phyloP scores from a whole-genome alignment of 2,329 filamentous ascomycete genomes.

The Paracorniculantispora psalliotae region DNA sequence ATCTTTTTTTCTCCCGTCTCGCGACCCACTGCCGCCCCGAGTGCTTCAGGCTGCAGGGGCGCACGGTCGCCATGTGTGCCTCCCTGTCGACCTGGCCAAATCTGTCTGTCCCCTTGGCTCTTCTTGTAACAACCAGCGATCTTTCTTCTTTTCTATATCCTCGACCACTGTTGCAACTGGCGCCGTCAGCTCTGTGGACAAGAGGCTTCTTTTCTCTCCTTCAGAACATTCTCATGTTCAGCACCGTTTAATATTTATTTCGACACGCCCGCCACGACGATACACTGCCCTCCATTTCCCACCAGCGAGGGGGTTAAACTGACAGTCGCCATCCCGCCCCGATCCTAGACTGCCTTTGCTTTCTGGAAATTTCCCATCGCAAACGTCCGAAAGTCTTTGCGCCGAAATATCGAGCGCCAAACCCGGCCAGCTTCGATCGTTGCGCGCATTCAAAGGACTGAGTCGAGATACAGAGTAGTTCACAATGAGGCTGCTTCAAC shows the following conservation, averaged over 20 bases:
- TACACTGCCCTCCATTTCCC: not conserved
- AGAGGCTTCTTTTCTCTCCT: not conserved
- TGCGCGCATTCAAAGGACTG: not conserved
- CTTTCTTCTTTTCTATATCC: not conserved
- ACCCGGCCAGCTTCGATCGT: not conserved
- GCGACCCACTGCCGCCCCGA: not conserved
- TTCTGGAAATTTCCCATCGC: constrained; percentile 5
- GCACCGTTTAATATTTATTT: not conserved
- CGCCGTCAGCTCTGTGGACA: not conserved
- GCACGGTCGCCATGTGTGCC: not conserved
- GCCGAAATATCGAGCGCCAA: not conserved
- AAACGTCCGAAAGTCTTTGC: not conserved
- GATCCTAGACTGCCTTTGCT: not conserved
- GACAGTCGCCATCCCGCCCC: not conserved
- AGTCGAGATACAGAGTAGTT: not conserved
- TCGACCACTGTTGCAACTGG: constrained; percentile 9
- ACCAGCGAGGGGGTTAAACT: not conserved
- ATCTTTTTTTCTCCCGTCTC: not conserved
- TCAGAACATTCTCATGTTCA: not conserved
- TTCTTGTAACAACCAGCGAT: not conserved
- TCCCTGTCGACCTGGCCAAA: not conserved
- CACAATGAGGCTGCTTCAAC: constrained; percentile 42
- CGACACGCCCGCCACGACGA: not conserved
- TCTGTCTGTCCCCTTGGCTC: constrained; percentile 3
- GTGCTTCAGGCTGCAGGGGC: constrained; percentile 2